Percentiles rank a stretch among this genome's conserved stretches.
Conservation (phyloP, 331 rosid species). For the Malus hybrid region DNA sequence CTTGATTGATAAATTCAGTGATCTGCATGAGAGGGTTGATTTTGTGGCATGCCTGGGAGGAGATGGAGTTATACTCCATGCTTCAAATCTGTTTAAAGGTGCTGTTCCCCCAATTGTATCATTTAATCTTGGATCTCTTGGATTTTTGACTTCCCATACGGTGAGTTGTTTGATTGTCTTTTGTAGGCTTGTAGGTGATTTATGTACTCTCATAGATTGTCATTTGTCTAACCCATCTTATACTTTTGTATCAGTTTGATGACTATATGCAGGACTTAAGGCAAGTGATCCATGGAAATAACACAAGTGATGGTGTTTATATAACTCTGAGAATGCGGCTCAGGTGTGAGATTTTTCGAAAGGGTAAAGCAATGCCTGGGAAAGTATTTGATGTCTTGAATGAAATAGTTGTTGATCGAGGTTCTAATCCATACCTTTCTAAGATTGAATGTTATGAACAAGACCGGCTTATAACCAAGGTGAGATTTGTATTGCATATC, state of each 20-base stretch:
- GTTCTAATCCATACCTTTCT: slow-evolving; percentile 97
- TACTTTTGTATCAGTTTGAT: slow-evolving; percentile 51
- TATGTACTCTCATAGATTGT: neutral
- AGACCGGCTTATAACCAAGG: slow-evolving; percentile 95
- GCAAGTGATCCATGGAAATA: slow-evolving; percentile 86
- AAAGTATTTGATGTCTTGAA: slow-evolving; percentile 88
- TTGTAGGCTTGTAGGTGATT: slow-evolving; percentile 8
- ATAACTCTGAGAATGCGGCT: slow-evolving; percentile 99
- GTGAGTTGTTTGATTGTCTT: slow-evolving; percentile 44
- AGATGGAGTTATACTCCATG: slow-evolving; percentile 95
- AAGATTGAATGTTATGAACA: slow-evolving; percentile 93
- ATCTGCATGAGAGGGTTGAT: slow-evolving; percentile 93
- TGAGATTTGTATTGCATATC: slow-evolving; percentile 24
- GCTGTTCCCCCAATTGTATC: slow-evolving; percentile 95
- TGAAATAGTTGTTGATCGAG: slow-evolving; percentile 92
- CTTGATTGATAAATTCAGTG: slow-evolving; percentile 48
- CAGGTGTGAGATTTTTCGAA: slow-evolving; percentile 79
- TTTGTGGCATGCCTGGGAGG: slow-evolving; percentile 98
- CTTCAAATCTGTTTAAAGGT: slow-evolving; percentile 81
- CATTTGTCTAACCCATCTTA: slow-evolving; percentile 29
- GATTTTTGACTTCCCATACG: slow-evolving; percentile 86
- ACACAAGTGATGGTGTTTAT: slow-evolving; percentile 77
- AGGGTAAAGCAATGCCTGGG: slow-evolving; percentile 88
- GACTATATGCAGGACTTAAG: slow-evolving; percentile 62
- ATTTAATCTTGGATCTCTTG: slow-evolving; percentile 97